Base-by-base conservation (phyloP, 495 filamentous ascomycete genomes). In the Hypoxylon rickii region DNA sequence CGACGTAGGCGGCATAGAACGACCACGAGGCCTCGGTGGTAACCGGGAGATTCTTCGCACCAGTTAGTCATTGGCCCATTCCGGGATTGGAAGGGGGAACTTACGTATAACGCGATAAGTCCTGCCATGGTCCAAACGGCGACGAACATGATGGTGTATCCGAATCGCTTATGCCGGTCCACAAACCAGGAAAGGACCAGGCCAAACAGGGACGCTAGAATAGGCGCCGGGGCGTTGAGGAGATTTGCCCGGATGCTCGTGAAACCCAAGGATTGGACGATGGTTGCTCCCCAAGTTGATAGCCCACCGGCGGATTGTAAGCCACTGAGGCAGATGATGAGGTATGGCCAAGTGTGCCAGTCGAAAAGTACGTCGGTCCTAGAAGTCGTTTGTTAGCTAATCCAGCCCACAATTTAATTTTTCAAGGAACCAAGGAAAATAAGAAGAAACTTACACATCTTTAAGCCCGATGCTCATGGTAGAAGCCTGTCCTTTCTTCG, bases 321-420 rank as follows among this genome's bases (percentile, higher is more conserved):
- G n/a, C 54, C 54, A 8, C 54, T 58, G 10, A 58, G 39, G 16
- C 54, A 58, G 54, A 58, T 58, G n/a, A 58, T 51, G n/a, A 58
- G 24, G 22, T 58, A 58, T 1, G 54, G 54, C 54, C 54, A 58
- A 11, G 46, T 58, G 17, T 45, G 44, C 54, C 46, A 58, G 46
- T 43, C 19, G 20, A 51, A 58, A 1, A 58, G 33, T 3, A 58
- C 54, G 10, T 51, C 54, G 39, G 46, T 58, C 15, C 54, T 58
- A n/a, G n/a, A n/a, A n/a, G n/a, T n/a, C n/a, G n/a, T n/a, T n/a
- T n/a, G n/a, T n/a, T n/a, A n/a, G n/a, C n/a, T n/a, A n/a, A n/a
- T n/a, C n/a, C n/a, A n/a, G n/a, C n/a, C n/a, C n/a, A n/a, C n/a
- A n/a, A n/a, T n/a, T n/a, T n/a, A n/a, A n/a, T n/a, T n/a, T n/a